These are phyloP conservation scores for Lepidium sativum DNA, from an alignment of 345 rosid species.

Conservation along the genomic window DNA sequence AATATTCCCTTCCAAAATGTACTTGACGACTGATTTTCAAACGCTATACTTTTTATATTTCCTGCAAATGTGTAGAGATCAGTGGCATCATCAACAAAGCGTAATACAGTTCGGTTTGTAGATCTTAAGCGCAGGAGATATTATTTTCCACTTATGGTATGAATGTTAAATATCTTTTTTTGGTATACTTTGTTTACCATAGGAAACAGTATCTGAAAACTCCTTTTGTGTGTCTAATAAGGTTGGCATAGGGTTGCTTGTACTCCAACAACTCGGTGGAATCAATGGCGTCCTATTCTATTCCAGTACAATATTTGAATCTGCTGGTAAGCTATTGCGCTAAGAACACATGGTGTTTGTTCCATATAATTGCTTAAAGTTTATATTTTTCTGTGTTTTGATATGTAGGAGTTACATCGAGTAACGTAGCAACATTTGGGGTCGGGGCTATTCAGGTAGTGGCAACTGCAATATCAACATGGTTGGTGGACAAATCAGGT, in stretches of 20 bases:
- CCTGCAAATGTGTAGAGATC: constrained; percentile 57
- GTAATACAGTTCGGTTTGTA: constrained; percentile 59
- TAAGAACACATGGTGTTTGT: neutral
- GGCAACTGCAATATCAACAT: constrained; percentile 77
- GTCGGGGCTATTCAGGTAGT: constrained; percentile 91
- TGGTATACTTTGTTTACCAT: neutral
- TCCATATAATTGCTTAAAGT: neutral
- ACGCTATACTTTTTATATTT: neutral
- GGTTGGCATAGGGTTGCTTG: constrained; percentile 90
- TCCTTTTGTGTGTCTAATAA: constrained; percentile 30
- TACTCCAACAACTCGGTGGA: constrained; percentile 86
- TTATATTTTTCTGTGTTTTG: constrained; percentile 11
- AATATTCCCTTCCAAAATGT: neutral
- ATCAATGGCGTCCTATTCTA: constrained; percentile 84
- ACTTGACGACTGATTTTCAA: neutral
- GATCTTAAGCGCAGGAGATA: constrained; percentile 89
- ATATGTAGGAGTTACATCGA: constrained; percentile 60
- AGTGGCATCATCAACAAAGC: constrained; percentile 65
- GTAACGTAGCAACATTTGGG: constrained; percentile 76
- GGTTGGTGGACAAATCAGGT: constrained; percentile 83
- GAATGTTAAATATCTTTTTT: neutral
- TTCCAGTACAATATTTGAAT: constrained; percentile 70
- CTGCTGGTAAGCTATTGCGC: constrained; percentile 57
- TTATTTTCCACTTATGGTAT: constrained; percentile 89
- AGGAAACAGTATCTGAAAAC: neutral